Evolutionary conservation across 2,329 filamentous ascomycete species (phyloP), one percentile per base, ranked within the genome.

Genomic region (Verticillium isaacii): DNA sequence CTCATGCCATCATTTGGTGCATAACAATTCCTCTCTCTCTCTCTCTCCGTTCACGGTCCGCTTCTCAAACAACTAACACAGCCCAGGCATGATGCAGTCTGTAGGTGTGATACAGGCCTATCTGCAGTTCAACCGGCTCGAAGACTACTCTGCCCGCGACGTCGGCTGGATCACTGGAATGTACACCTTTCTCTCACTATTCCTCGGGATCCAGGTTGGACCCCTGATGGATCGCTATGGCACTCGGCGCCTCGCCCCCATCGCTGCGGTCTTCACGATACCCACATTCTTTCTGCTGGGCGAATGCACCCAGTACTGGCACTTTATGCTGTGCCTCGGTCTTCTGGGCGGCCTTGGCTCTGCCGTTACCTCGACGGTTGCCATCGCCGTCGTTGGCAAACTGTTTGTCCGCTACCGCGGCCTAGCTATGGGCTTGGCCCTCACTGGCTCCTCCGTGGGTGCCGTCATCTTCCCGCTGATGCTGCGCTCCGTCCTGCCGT

Each of bases 141-240:
- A 72, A 0, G 63, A 66, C 8, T 80, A 80, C 63, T 74, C 73
- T 3, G 69, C 77, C 3, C 69, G 77, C 3, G 75, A 82, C 50
- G 73, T 83, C 0, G 80, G 80, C 23, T 83, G 80, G 80, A 82
- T 82, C 59, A 75, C 77, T 1, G 78, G 79, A 1, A 64, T 81
- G 4, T 77, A 80, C 37, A 74, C 77, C 5, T 82, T 80, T 56
- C 65, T 82, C 1, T 73, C 75, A 0, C 68, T 82, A 0, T 73
- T 79, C 15, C 70, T 81, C 2, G 79, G 77, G 5, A 76, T 82
- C 5, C 79, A 80, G 66, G 74, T 80, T 8, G 80, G 81, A 0
- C 80, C 81, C 1, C 62, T 83, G 3, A 80, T 82, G 61, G 81
- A 83, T 61, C 72, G 73, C 0, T 78, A 81, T 45, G 81, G 80